Evolutionary conservation across 169 alveolate genomes (phyloP).

Genomic region (Plasmodium adleri): DNA sequence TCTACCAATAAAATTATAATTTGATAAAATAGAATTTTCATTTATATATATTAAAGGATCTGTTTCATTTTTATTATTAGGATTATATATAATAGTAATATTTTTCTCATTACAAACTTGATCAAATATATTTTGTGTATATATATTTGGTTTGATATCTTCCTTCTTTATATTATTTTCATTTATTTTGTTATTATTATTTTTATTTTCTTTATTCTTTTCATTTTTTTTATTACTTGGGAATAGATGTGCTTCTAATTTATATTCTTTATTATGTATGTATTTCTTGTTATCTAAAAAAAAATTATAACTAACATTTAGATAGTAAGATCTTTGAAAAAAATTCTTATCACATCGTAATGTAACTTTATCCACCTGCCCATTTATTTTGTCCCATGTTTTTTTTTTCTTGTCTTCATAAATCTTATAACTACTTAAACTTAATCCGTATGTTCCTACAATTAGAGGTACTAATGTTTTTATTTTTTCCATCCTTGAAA

Average conservation of each 20-base stretch:
- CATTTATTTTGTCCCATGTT: conserved; percentile 50
- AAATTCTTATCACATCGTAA: conserved; percentile 28
- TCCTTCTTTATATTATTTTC: background rate
- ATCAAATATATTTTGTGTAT: conserved; percentile 58
- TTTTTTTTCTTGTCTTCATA: conserved; percentile 36
- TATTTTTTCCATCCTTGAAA: conserved; percentile 28
- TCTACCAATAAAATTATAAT: conserved; percentile 29
- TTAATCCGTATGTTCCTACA: conserved; percentile 62
- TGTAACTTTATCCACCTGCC: conserved; percentile 46
- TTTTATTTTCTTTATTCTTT: too few relatives aligned
- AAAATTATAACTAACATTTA: conserved; percentile 42
- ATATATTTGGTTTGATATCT: conserved; percentile 42
- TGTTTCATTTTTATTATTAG: conserved; percentile 31
- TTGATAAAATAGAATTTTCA: conserved; percentile 34
- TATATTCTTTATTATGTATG: conserved; percentile 55
- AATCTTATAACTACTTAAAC: conserved; percentile 44
- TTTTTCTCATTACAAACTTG: conserved; percentile 56
- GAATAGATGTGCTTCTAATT: conserved; percentile 13
- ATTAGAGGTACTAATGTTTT: conserved; percentile 45
- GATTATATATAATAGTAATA: conserved; percentile 44
- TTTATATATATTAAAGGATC: conserved; percentile 69
- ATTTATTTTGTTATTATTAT: too few relatives aligned
- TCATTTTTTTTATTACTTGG: background rate
- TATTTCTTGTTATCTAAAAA: conserved; percentile 40
- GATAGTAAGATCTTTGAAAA: conserved; percentile 25